These are phyloP conservation scores for Myxozyma neglecta DNA, from an alignment of 805 yeast genomes.

Conservation along the genomic window DNA sequence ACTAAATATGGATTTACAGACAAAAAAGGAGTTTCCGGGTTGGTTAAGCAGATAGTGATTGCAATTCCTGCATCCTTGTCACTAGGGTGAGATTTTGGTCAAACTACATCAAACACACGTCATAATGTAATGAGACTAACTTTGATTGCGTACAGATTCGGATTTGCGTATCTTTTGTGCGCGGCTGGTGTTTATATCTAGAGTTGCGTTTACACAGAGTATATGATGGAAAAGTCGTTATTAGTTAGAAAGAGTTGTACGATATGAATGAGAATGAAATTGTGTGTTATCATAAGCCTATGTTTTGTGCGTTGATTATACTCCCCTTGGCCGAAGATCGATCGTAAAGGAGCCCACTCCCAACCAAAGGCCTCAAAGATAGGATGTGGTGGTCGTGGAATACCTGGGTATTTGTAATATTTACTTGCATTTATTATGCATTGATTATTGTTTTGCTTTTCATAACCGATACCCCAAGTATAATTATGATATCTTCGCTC, in stretches of 20 bases:
- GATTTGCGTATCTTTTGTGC: conserved; percentile 32
- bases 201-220: conserved; percentile 10
- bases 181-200: conserved; percentile 33
- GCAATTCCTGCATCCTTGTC: conserved; percentile 27
- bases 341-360: no score
- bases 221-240: background rate
- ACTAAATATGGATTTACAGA: conserved; percentile 1
- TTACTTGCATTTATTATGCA: no score
- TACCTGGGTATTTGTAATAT: no score
- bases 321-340: no score
- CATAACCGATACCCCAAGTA: no score
- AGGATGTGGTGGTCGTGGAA: no score
- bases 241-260: background rate
- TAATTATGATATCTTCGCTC: no score
- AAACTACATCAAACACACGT: background rate
- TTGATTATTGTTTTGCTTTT: no score
- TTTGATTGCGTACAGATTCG: conserved; percentile 23
- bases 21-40: conserved; percentile 21
- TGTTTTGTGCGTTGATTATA: no score
- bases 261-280: background rate
- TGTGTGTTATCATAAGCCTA: no score
- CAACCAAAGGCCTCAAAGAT: no score
- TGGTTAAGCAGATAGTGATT: conserved; percentile 14
- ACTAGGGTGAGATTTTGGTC: conserved; percentile 20
- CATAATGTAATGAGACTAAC: background rate